Evolutionary conservation across 768 basidiomycete species (phyloP), one percentile per base, ranked within the genome.

Genomic region (Tylopilus sp.): DNA sequence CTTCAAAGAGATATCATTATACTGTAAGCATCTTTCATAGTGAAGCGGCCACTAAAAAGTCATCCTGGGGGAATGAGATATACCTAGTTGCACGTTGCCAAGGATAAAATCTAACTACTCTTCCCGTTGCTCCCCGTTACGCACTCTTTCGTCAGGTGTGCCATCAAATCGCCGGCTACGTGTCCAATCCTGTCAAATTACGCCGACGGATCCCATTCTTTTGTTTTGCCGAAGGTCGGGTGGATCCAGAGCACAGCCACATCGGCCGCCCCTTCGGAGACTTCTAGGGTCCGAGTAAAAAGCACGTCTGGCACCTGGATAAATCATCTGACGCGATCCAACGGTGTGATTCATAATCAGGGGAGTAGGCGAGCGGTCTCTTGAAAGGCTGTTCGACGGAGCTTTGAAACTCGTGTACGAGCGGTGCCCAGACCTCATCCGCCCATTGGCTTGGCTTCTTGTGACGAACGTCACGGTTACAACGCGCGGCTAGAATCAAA

Each of bases 181-280:
- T n/a, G n/a, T n/a, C n/a, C n/a, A n/a, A n/a, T n/a, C n/a, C n/a
- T n/a, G n/a, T n/a, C n/a, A n/a, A 24, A 16, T 29, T 47, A 26
- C 34, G 10, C 34, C 4, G 6, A 28, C 29, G 7, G 13, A 29
- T 17, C 55, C 36, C 45, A 10, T 37, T 31, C n/a, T 45, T 34
- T 36, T 6, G 24, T 17, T 36, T 46, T 45, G 54, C 62, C 62
- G 51, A 63, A 6, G 36, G 19, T 45, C 45, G 41, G 54, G 41
- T 50, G 37, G 48, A 45, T 25, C 48, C 42, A 50, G n/a, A 19
- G 37, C 58, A 63, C 62, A 57, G 61, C 58, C 55, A 3, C 16
- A 25, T 49, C 51, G 55, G 45, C 43, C 44, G 43, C 48, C 38
- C 24, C 25, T 29, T 51, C 58, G 61, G 55, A 33, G 41, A 3